Evolutionary conservation across 2,329 filamentous ascomycete genomes (phyloP).

Genomic region (Teratosphaeria epicoccoides): DNA sequence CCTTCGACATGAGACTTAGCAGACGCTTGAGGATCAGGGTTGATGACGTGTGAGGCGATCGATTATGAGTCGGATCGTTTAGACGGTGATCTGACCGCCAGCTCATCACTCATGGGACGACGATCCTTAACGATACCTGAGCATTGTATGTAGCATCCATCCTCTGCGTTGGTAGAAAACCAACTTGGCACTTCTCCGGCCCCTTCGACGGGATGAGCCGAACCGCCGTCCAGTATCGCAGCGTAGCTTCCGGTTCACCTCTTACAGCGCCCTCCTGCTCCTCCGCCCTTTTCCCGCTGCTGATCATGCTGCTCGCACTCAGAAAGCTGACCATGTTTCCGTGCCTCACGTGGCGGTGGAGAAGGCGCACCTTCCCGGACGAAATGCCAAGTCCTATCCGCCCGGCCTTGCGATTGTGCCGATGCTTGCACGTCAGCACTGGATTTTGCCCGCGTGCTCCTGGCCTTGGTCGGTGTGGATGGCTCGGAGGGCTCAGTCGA

Average conservation of each 20-base stretch:
- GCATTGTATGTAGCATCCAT: no score
- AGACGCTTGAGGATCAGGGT: no score
- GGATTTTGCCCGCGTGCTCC: background rate
- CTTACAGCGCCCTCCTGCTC: background rate
- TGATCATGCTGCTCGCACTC: background rate
- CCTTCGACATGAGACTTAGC: no score
- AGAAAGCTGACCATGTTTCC: background rate
- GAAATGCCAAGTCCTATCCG: background rate
- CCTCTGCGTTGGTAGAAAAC: no score
- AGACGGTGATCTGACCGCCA: no score
- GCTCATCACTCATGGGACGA: no score
- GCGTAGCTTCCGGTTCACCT: background rate
- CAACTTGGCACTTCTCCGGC: no score
- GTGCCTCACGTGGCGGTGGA: constrained; percentile 5
- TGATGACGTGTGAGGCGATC: no score
- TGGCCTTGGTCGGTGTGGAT: background rate
- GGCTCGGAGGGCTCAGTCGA: background rate
- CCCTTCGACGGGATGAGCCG: no score
- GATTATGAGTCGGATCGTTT: no score
- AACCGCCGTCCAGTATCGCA: background rate
- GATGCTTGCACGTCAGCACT: background rate
- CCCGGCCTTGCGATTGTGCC: background rate
- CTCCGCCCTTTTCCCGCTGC: background rate
- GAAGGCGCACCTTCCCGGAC: constrained; percentile 8
- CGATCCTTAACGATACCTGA: no score